Conservation (phyloP, 768 basidiomycete species). For the Russula lepida region DNA sequence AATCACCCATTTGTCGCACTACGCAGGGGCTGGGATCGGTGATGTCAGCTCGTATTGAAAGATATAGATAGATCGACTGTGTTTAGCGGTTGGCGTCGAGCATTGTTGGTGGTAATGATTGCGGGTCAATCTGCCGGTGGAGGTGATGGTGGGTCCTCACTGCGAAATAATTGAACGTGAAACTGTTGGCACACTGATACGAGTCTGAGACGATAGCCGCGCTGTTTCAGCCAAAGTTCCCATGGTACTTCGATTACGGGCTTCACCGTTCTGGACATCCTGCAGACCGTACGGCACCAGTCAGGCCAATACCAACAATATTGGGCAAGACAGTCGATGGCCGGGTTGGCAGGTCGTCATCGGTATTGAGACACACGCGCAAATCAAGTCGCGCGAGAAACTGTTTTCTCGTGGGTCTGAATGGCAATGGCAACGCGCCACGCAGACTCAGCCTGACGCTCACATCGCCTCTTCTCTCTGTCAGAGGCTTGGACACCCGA, state of each 20-base stretch:
- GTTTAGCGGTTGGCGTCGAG: neutral
- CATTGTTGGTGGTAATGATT: neutral
- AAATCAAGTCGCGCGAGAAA: slow-evolving; percentile 80
- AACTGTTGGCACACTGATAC: neutral
- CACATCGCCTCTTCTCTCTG: neutral
- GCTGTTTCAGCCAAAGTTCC: neutral
- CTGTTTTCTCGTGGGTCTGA: slow-evolving; percentile 65
- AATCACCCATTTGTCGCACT: neutral
- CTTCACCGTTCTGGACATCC: slow-evolving; percentile 10
- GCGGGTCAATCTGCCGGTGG: neutral
- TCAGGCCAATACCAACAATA: neutral
- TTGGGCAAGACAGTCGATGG: slow-evolving; percentile 39
- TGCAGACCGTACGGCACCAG: slow-evolving; percentile 5
- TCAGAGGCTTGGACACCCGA: slow-evolving; percentile 38
- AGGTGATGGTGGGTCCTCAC: neutral
- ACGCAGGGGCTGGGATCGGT: neutral
- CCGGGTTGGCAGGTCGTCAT: slow-evolving; percentile 86
- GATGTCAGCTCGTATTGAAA: neutral
- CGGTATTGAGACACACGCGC: slow-evolving; percentile 94
- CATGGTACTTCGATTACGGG: slow-evolving; percentile 18
- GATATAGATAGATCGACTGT: neutral
- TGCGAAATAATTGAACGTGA: neutral
- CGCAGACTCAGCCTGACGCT: neutral
- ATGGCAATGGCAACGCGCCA: neutral
- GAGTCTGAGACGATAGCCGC: neutral